phyloP scores from a whole-genome alignment of 2,329 filamentous ascomycete species.

The Hymenoscyphus occultus region DNA sequence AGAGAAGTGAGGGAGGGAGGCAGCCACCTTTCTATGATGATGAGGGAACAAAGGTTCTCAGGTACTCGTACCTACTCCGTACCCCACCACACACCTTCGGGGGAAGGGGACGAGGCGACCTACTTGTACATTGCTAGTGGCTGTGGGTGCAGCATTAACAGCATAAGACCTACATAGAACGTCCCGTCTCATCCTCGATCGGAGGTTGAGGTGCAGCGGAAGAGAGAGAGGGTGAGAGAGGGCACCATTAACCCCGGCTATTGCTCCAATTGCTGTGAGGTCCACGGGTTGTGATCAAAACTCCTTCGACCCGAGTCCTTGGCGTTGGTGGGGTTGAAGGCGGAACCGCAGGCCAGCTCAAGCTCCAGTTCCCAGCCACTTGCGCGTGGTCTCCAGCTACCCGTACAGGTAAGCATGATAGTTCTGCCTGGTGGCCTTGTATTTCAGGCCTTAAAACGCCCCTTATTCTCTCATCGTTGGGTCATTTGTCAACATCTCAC shows the following conservation, averaged over 20 bases:
- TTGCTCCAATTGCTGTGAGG: background rate
- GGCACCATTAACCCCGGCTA: background rate
- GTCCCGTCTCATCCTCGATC: background rate
- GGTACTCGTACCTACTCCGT: no score
- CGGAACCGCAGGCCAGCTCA: background rate
- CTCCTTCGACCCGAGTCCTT: background rate
- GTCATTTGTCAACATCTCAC: no score
- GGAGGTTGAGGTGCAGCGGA: background rate
- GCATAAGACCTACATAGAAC: background rate
- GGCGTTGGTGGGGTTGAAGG: constrained; percentile 3
- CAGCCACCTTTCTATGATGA: background rate
- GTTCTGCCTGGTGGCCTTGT: no score
- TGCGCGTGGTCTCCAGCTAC: no score
- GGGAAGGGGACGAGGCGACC: constrained; percentile 3
- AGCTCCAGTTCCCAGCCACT: no score
- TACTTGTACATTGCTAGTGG: background rate
- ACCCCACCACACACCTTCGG: background rate
- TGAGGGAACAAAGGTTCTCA: background rate
- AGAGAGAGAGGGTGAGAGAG: background rate
- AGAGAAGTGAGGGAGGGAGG: background rate
- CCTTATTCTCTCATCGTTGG: no score
- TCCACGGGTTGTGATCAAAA: background rate
- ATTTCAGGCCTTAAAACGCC: no score
- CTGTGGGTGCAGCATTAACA: no score
- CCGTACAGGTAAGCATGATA: no score